Percentiles rank a stretch among this genome's conserved stretches.
These are phyloP conservation scores for Paecilomyces niveus DNA, from an alignment of 2,329 filamentous ascomycete species.

Conservation along the genomic window DNA sequence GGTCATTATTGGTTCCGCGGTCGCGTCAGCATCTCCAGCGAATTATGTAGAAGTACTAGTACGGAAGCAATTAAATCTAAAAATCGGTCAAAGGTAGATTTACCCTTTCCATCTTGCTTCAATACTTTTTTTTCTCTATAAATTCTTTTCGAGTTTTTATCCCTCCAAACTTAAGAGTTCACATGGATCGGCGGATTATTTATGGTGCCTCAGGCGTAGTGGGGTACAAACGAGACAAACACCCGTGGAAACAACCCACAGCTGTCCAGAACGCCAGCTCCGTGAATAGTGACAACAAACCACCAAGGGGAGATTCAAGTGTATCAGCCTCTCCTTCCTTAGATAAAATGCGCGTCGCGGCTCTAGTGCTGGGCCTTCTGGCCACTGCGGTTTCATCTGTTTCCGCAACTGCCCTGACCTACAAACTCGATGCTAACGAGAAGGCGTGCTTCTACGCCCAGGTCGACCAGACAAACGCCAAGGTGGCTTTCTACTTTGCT, in stretches of 20 bases:
- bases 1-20: not conserved
- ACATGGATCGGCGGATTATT: not conserved
- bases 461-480: conserved; percentile 70
- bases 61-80: not conserved
- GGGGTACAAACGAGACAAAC: conserved; percentile 26
- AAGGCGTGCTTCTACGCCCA: conserved; percentile 90
- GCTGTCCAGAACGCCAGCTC: conserved; percentile 26
- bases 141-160: not conserved
- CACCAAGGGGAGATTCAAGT: conserved; percentile 9
- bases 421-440: conserved; percentile 83
- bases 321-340: conserved; percentile 6
- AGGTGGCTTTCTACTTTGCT: conserved; percentile 98
- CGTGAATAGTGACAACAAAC: conserved; percentile 4
- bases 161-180: not conserved
- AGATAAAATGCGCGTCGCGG: conserved; percentile 56
- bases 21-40: not conserved
- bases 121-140: not conserved
- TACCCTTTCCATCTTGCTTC: not conserved
- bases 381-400: conserved; percentile 64
- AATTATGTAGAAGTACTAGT: not conserved
- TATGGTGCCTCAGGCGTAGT: not conserved
- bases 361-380: conserved; percentile 60
- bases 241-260: conserved; percentile 13
- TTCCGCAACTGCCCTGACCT: conserved; percentile 86
- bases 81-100: not conserved